Conservation (phyloP, 148 eudicot genomes). For the Chenopodium album region DNA sequence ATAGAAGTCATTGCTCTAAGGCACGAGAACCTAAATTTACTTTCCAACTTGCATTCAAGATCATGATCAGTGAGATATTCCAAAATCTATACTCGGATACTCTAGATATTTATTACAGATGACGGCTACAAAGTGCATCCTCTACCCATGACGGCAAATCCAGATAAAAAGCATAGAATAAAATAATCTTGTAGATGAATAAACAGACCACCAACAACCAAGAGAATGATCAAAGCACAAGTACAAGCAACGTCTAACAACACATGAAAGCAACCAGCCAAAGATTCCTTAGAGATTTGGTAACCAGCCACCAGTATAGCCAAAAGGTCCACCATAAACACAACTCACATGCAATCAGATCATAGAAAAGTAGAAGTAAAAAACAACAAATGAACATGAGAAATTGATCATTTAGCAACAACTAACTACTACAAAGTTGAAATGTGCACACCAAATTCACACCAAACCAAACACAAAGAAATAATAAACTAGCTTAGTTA, state of each 20-base stretch:
- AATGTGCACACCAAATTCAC: background rate
- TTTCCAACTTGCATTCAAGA: background rate
- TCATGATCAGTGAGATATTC: background rate
- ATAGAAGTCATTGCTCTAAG: background rate
- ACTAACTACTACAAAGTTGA: conserved; percentile 5
- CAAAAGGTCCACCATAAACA: conserved; percentile 10
- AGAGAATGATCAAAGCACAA: conserved; percentile 8
- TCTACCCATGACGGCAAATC: background rate
- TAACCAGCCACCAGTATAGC: conserved; percentile 9
- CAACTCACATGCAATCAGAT: conserved; percentile 2
- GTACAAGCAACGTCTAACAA: conserved; percentile 14
- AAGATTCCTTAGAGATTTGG: conserved; percentile 8
- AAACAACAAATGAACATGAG: conserved; percentile 4
- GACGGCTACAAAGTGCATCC: background rate
- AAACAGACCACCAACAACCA: conserved; percentile 14
- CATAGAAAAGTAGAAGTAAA: background rate
- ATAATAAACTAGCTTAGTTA: background rate
- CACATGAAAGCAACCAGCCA: conserved; percentile 6
- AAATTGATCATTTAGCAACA: background rate
- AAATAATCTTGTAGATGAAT: conserved; percentile 1
- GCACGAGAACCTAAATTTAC: background rate
- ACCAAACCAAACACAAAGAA: background rate
- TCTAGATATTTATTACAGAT: too few relatives aligned
- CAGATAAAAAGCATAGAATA: background rate
- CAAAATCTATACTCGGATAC: too few relatives aligned